Evolutionary conservation across 805 yeast species (phyloP), one percentile per base, ranked within the genome.

Genomic region (Pachysolen tannophilus): DNA sequence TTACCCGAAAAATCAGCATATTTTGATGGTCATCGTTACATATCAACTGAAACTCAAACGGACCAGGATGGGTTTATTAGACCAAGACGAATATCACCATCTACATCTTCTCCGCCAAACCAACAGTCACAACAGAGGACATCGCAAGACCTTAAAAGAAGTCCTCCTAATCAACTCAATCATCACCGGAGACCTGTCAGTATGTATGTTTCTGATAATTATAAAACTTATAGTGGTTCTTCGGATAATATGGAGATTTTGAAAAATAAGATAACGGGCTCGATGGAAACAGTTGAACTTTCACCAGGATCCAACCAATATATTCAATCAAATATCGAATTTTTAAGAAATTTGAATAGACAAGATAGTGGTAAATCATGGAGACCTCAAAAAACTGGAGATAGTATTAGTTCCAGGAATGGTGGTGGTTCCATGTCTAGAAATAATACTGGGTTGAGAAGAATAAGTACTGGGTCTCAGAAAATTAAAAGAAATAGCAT

Each of bases 301-400:
- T 51, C 60, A 8, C 58, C 62, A 3, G 48, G 43, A 28, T 47
- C 46, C 24, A 46, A 47, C 13, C 43, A 43, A 17, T 49, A 48
- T 18, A 56, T 56, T 20, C 53, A 56, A 40, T 60, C 58, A 35
- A 63, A 58, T 25, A 53, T 64, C 17, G 69, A 59, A 21, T 65
- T 61, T 41, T 37, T 65, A 24, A 59, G 55, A 33, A 52, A 44
- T 18, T 40, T 64, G 16, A 56, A 64, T 9, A 54, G 53, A 20
- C 63, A 61, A 34, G 60, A 61, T 38, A 52, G 53, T 28, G 59
- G 58, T 13, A 47, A 43, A 11, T 24, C 26, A 3, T 28, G 52
- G 4, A 50, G 59, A 58, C 36, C 31, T 17, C 56, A 53, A 19
- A 52, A 52, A 26, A 54, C 61, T n/a, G 59, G 60, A 38, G 59